Evolutionary conservation across 768 basidiomycete species (phyloP), one percentile per base, ranked within the genome.

Genomic region (Leccinum sublutescens): DNA sequence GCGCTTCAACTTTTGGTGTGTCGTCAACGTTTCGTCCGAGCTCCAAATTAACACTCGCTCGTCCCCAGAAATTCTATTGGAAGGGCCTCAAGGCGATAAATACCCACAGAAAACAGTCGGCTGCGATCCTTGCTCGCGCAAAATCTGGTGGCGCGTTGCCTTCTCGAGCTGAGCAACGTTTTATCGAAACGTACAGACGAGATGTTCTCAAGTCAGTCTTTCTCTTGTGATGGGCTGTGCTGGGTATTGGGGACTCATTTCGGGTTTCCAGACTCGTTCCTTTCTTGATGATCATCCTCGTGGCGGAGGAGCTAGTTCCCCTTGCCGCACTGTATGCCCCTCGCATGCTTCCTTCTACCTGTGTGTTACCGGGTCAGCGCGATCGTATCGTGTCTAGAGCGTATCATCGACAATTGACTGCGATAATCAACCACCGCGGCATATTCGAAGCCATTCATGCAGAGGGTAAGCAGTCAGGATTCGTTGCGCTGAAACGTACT

Each of bases 261-360:
- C 15, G 27, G 10, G 0, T 49, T 48, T 52, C 45, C 57, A 67
- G 91, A 75, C 81, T 94, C 40, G 75, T 93, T 3, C 93, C 93
- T 0, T 95, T 94, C 75, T 68, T 92, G 9, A 64, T 90, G 64
- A 84, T 93, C 59, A 80, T 91, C 29, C 69, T 91, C 27, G 70
- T 93, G 14, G 76, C 91, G 1, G 93, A 95, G 71, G 93, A 95
- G 72, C 70, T 89, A 34, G 83, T 95, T 56, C 93, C 93, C 14
- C 79, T 95, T 61, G 83, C 93, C 61, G 91, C 91, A 27, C 83
- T 95, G 60, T 94, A 91, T 67, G 86, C 84, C n/a, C 93, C 93
- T 2, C 84, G 82, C 68, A 81, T 92, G 77, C 83, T 95, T 27
- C 93, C 93, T 1, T 93, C 91, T 3, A 94, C 93, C 0, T 93